Conservation (phyloP, 805 yeast species). For the Wickerhamiella nectarea region DNA sequence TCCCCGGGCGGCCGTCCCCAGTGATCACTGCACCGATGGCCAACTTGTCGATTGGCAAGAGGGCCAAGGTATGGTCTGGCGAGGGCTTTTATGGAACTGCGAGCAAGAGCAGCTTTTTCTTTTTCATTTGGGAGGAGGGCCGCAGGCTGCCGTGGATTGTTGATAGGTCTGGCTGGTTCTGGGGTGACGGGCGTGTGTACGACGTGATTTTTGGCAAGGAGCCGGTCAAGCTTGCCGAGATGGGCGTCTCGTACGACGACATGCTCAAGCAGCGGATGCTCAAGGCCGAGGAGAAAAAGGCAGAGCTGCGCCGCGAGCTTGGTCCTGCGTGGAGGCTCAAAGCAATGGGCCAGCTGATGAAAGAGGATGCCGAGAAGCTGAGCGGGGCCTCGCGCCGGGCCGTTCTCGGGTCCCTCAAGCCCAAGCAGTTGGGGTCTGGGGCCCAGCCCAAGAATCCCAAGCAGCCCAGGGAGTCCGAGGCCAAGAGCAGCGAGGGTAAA, state of each 20-base stretch:
- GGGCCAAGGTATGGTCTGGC: constrained; percentile 70
- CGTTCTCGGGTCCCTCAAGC: constrained; percentile 13
- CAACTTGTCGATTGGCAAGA: constrained; percentile 40
- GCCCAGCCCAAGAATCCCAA: neutral
- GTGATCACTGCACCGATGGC: constrained; percentile 52
- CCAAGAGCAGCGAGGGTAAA: too few relatives aligned
- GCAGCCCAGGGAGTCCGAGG: neutral
- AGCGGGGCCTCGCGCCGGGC: constrained; percentile 18
- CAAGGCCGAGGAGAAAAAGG: constrained; percentile 36
- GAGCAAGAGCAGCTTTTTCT: constrained; percentile 59
- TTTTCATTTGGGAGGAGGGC: constrained; percentile 49
- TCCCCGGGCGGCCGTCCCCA: constrained; percentile 69
- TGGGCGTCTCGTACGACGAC: constrained; percentile 50
- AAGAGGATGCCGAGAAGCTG: constrained; percentile 30
- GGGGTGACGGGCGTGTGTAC: constrained; percentile 84
- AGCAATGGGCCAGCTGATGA: constrained; percentile 32
- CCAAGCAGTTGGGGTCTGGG: neutral
- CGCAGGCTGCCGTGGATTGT: constrained; percentile 54
- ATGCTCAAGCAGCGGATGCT: constrained; percentile 37
- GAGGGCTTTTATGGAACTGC: constrained; percentile 77
- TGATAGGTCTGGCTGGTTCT: constrained; percentile 77
- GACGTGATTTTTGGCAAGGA: constrained; percentile 75
- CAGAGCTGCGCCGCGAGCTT: constrained; percentile 37
- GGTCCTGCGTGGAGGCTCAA: constrained; percentile 52
- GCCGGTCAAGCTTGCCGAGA: constrained; percentile 60